Conservation (phyloP, 2,329 filamentous ascomycete genomes). For the Ustulina deusta region DNA sequence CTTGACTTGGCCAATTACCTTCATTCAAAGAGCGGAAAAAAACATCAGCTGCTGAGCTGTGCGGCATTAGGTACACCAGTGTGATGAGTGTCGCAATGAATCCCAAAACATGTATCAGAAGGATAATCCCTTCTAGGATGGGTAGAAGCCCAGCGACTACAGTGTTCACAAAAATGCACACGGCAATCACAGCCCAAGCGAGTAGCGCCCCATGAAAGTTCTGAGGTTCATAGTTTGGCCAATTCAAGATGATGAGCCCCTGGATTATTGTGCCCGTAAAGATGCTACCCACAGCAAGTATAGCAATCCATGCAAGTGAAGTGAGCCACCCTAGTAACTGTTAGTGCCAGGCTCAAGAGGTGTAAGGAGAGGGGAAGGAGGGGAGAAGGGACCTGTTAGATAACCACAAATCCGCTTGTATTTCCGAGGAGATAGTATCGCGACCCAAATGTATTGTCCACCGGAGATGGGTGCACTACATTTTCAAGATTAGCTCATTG, state of each 20-base stretch:
- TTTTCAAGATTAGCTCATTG: constrained; percentile 12
- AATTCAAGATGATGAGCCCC: constrained; percentile 40
- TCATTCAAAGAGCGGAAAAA: constrained; percentile 36
- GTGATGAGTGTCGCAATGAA: constrained; percentile 39
- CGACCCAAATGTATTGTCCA: constrained; percentile 41
- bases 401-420: constrained; percentile 41
- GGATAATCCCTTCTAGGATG: constrained; percentile 36
- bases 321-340: constrained; percentile 38
- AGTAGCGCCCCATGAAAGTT: constrained; percentile 36
- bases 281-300: constrained; percentile 33
- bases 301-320: constrained; percentile 40
- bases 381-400: constrained; percentile 34
- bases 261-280: constrained; percentile 41
- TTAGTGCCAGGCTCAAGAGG: constrained; percentile 16
- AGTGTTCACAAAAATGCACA: constrained; percentile 39
- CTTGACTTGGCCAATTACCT: constrained; percentile 38
- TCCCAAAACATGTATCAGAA: constrained; percentile 39
- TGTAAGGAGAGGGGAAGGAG: not conserved
- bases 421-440: constrained; percentile 37
- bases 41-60: constrained; percentile 31
- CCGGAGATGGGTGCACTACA: constrained; percentile 39
- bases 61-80: constrained; percentile 38
- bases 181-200: constrained; percentile 37
- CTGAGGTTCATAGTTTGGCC: constrained; percentile 35
- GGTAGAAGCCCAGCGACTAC: constrained; percentile 35